These are phyloP conservation scores for Pelargonium nanum DNA, from an alignment of 345 rosid genomes.

Conservation along the genomic window DNA sequence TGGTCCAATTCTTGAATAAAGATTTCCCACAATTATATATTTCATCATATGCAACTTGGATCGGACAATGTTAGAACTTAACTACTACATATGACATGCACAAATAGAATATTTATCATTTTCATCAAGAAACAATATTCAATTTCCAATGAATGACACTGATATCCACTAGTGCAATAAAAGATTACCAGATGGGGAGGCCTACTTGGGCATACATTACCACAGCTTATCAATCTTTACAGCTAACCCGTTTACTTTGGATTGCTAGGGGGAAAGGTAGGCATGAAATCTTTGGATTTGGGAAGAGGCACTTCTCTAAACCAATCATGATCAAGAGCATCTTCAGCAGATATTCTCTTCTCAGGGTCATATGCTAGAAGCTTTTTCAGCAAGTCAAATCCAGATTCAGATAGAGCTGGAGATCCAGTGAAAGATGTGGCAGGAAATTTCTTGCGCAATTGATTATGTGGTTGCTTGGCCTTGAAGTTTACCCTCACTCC, in stretches of 20 bases:
- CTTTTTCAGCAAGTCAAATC: slow-evolving; percentile 64
- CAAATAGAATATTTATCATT: too few species aligned
- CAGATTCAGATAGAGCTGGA: slow-evolving; percentile 64
- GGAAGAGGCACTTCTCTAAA: slow-evolving; percentile 71
- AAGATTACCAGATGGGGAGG: too few species aligned
- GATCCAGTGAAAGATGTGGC: slow-evolving; percentile 61
- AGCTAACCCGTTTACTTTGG: too few species aligned
- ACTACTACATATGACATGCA: too few species aligned
- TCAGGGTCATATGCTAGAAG: slow-evolving; percentile 66
- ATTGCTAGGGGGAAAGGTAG: slow-evolving; percentile 49
- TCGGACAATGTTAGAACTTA: too few species aligned
- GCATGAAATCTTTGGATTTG: slow-evolving; percentile 64
- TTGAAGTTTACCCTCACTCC: slow-evolving; percentile 49
- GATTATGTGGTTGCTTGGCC: slow-evolving; percentile 45
- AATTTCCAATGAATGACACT: too few species aligned
- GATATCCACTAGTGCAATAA: too few species aligned
- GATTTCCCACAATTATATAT: too few species aligned
- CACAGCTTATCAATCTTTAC: slow-evolving; percentile 3
- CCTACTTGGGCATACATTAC: too few species aligned
- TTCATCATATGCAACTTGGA: too few species aligned
- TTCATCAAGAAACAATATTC: too few species aligned
- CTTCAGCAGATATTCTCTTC: slow-evolving; percentile 69
- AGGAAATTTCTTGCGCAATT: slow-evolving; percentile 74
- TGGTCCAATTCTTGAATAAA: too few species aligned
- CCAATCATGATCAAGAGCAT: slow-evolving; percentile 75